Base-by-base conservation (phyloP, 768 basidiomycete species). In the Leccinum obscurum region DNA sequence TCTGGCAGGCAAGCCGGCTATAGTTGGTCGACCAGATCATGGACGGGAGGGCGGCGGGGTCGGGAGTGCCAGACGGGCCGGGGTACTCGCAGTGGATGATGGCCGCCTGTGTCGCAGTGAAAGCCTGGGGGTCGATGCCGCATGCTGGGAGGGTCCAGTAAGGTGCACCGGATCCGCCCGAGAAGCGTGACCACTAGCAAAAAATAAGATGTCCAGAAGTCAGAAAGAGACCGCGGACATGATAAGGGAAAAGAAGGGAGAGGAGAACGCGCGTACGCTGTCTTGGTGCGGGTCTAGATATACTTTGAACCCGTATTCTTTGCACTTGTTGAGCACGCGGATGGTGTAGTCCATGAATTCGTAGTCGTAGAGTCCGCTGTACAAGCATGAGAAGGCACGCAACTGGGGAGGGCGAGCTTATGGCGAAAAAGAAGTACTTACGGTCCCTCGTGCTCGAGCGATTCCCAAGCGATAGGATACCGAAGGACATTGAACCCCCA, bases 1-100 rank as follows among this genome's bases (percentile, higher is more conserved):
- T 96, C 70, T 94, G 91, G 20, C 87, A 86, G 54, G 89, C 84
- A 30, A 98, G 86, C 17, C 90, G 92, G 46, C 90, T 86, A 70
- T 98, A 98, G 71, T 98, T 98, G 26, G 96, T 98, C 7, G 88
- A 86, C 97, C 97, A 99, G 62, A 94, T 85, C 97, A 99, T 99
- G 52, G 90, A 86, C 6, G 97, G 96, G 62, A 94, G 81, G 0
- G 83, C 71, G 3, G 84, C 80, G 0, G 96, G 95, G 64, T 89
- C 80, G 5, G 92, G 82, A 0, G 74, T 68, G 50, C 81, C 79
- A 0, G 87, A 75, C 1, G 59, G 1, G 1, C 78, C 68, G 0
- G 93, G 89, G 74, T 93, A 98, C 76, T 98, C 95, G 74, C 84
- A 88, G 72, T 98, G 95, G 8, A 99, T 67, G 55, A 95, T 85